Evolutionary conservation across 2,329 filamentous ascomycete species (phyloP).

Genomic region (Fusarium euwallaceae): DNA sequence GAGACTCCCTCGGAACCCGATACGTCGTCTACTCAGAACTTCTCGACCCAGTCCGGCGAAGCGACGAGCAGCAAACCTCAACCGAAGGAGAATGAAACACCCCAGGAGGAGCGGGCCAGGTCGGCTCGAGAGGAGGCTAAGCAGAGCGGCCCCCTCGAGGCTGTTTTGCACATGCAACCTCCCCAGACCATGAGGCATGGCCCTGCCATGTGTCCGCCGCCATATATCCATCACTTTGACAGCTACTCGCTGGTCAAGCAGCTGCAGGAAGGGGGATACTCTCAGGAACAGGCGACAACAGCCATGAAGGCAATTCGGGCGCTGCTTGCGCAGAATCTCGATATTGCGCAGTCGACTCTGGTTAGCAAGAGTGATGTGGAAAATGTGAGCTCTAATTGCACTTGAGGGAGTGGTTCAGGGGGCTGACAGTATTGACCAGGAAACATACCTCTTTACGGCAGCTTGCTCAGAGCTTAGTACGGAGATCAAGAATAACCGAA

Average conservation of each 20-base stretch:
- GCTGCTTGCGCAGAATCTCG: conserved; percentile 82
- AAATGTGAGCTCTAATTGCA: conserved; percentile 66
- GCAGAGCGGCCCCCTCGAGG: conserved; percentile 64
- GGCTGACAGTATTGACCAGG: conserved; percentile 57
- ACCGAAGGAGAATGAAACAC: conserved; percentile 14
- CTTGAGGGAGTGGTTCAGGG: background rate
- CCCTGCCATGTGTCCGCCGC: conserved; percentile 78
- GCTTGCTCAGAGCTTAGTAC: conserved; percentile 93
- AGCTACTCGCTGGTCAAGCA: conserved; percentile 90
- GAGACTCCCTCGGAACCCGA: conserved; percentile 16
- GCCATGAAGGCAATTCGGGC: conserved; percentile 93
- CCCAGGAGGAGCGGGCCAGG: conserved; percentile 43
- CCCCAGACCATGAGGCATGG: conserved; percentile 62
- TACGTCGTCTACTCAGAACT: background rate
- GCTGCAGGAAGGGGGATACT: conserved; percentile 81
- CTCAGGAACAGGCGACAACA: conserved; percentile 79
- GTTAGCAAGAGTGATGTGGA: conserved; percentile 94
- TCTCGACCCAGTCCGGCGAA: conserved; percentile 10
- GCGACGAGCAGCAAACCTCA: conserved; percentile 16
- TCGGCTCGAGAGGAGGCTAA: conserved; percentile 54
- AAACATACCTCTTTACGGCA: conserved; percentile 92
- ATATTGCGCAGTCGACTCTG: conserved; percentile 82
- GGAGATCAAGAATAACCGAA: conserved; percentile 84
- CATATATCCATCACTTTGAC: conserved; percentile 96
- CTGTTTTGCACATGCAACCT: conserved; percentile 62